Evolutionary conservation across 305 asterid species (phyloP).

Genomic region (Fraxinus sp.): DNA sequence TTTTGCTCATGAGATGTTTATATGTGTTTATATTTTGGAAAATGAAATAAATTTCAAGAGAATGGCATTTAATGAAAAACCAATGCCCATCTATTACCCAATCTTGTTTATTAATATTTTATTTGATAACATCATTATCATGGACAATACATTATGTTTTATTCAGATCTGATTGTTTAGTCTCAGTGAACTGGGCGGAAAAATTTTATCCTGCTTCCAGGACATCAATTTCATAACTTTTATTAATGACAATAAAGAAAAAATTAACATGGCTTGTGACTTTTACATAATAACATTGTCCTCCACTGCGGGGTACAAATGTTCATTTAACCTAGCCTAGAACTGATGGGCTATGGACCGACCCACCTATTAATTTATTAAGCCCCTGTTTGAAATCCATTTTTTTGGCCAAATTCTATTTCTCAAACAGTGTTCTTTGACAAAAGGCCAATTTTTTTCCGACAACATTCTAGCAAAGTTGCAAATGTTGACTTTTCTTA

Average conservation of each 20-base stretch:
- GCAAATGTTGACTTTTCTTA: too few relatives aligned
- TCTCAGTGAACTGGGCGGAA: too few relatives aligned
- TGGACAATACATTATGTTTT: neutral
- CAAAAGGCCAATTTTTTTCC: too few relatives aligned
- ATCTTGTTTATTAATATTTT: neutral
- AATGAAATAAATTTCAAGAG: slow-evolving; percentile 36
- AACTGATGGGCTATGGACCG: neutral
- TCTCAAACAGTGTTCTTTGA: too few relatives aligned
- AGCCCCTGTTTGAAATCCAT: too few relatives aligned
- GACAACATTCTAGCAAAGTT: too few relatives aligned
- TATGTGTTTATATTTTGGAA: slow-evolving; percentile 43
- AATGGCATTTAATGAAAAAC: slow-evolving; percentile 30
- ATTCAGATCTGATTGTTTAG: neutral
- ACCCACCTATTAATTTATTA: neutral
- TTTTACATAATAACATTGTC: slow-evolving; percentile 22
- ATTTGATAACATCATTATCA: neutral
- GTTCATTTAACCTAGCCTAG: neutral
- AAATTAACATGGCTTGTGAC: neutral
- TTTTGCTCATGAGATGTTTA: slow-evolving; percentile 47
- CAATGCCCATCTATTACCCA: slow-evolving; percentile 15
- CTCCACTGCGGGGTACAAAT: slow-evolving; percentile 36
- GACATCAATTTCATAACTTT: neutral
- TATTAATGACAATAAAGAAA: neutral
- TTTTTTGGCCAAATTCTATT: too few relatives aligned
- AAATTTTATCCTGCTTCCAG: too few relatives aligned